These are phyloP conservation scores for Sugiyamaella qingdaonensis DNA, from an alignment of 805 yeast genomes.

Conservation along the genomic window DNA sequence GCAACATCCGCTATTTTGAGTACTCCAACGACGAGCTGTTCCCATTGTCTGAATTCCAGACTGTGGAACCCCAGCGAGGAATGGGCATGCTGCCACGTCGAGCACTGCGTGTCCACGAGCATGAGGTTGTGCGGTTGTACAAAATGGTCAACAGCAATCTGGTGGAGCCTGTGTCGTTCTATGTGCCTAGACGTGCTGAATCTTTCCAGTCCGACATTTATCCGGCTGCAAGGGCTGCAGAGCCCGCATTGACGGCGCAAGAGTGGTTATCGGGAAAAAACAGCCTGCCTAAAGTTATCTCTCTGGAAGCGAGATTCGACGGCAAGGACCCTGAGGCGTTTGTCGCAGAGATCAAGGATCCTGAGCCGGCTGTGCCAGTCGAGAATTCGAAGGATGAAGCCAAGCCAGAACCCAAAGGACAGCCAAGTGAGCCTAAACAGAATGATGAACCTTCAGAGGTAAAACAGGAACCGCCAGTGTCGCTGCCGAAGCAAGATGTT, in stretches of 20 bases:
- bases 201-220: constrained; percentile 88
- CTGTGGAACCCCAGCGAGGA: constrained; percentile 94
- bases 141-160: constrained; percentile 82
- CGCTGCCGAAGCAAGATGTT: constrained; percentile 40
- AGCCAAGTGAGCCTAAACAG: constrained; percentile 10
- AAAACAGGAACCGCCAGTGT: constrained; percentile 26
- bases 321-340: constrained; percentile 50
- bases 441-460: too few relatives aligned
- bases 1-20: constrained; percentile 92
- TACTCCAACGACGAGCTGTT: constrained; percentile 77
- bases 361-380: background rate
- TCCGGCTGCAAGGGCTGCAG: constrained; percentile 81
- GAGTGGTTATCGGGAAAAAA: constrained; percentile 80
- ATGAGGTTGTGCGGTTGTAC: constrained; percentile 76
- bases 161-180: constrained; percentile 88
- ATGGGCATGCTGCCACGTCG: constrained; percentile 86
- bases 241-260: constrained; percentile 71
- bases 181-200: constrained; percentile 92
- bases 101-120: constrained; percentile 70
- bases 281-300: constrained; percentile 72
- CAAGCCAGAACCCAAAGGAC: constrained; percentile 14
- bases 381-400: constrained; percentile 9
- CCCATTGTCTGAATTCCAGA: constrained; percentile 83
- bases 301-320: constrained; percentile 75
- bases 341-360: constrained; percentile 23